These are phyloP conservation scores for Toxicodendron radicans DNA, from an alignment of 345 rosid species.

Conservation along the genomic window DNA sequence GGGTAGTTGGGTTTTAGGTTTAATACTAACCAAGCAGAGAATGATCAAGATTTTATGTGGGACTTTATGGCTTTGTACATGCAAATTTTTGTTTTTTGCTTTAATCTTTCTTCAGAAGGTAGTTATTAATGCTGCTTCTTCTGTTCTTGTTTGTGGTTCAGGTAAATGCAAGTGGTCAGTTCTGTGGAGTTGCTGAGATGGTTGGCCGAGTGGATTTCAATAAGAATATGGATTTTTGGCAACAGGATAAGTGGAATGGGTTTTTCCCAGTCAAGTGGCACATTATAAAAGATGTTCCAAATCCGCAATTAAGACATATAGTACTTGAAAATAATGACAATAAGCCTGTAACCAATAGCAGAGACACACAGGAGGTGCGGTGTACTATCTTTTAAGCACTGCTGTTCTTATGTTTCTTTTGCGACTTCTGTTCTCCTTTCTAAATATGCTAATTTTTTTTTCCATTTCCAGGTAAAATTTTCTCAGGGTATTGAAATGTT, in stretches of 20 bases:
- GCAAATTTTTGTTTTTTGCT: not conserved
- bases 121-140: not conserved
- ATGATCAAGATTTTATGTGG: not conserved
- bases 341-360: conserved; percentile 72
- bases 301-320: conserved; percentile 56
- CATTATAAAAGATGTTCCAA: conserved; percentile 65
- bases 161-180: conserved; percentile 82
- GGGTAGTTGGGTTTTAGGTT: not conserved
- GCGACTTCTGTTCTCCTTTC: not conserved
- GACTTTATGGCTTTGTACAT: not conserved
- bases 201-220: conserved; percentile 52
- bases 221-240: conserved; percentile 77
- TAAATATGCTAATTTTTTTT: conserved; percentile 11
- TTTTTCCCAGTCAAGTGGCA: conserved; percentile 73
- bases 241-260: conserved; percentile 78
- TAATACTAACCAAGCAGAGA: not conserved
- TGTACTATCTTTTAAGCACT: not conserved
- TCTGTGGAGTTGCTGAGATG: conserved; percentile 79
- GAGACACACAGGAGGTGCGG: conserved; percentile 78
- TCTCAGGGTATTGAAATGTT: conserved; percentile 60
- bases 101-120: not conserved
- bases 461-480: conserved; percentile 47
- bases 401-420: not conserved
- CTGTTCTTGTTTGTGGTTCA: conserved; percentile 22
- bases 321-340: conserved; percentile 68